These are phyloP conservation scores for Gossypium arboreum DNA, from an alignment of 345 rosid species.

Conservation along the genomic window DNA sequence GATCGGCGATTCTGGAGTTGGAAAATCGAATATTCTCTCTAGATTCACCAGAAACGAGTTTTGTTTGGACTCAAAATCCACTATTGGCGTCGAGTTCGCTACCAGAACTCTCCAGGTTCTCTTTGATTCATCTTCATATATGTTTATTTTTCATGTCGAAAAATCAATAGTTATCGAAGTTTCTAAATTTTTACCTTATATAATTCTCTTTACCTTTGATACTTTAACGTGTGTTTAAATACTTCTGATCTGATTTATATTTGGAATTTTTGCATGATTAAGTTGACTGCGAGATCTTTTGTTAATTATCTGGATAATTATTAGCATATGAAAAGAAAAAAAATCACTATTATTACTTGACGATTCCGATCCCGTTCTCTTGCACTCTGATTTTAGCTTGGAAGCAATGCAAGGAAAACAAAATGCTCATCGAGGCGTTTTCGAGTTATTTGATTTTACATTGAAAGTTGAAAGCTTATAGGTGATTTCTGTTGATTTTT, in stretches of 20 bases:
- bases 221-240: not conserved
- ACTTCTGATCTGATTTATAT: not conserved
- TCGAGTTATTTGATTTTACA: not conserved
- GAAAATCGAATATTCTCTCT: slow-evolving; percentile 69
- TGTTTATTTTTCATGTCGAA: not conserved
- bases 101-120: slow-evolving; percentile 58
- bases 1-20: slow-evolving; percentile 77
- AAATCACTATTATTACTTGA: not conserved
- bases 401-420: not conserved
- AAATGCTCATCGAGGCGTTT: not conserved
- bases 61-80: slow-evolving; percentile 68
- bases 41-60: slow-evolving; percentile 69
- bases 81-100: slow-evolving; percentile 70
- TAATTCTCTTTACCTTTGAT: not conserved
- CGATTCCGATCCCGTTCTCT: not conserved
- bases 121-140: slow-evolving; percentile 7
- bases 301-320: not conserved
- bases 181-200: not conserved
- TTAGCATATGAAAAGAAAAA: not conserved
- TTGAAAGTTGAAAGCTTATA: not conserved
- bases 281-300: not conserved
- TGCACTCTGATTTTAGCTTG: not conserved
- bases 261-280: not conserved
- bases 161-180: not conserved
- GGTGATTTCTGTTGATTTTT: not conserved